These are phyloP conservation scores for Podila horticola DNA, from an alignment of 192 early-diverging fungal species.

Conservation along the genomic window DNA sequence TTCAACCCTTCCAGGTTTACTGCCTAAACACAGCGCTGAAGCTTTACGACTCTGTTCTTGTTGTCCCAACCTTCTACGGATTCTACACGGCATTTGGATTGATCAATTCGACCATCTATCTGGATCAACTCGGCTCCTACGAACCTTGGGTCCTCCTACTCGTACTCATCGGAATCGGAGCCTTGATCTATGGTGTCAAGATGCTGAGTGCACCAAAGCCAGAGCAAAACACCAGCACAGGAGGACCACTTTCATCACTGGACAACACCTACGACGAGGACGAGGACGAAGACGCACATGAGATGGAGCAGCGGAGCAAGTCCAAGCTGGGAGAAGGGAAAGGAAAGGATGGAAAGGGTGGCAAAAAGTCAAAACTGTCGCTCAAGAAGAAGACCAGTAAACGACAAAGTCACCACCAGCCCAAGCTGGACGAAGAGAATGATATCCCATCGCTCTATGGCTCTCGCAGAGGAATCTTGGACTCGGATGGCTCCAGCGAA, in stretches of 20 bases:
- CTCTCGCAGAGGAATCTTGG: conserved; percentile 36
- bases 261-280: neutral
- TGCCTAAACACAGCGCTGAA: conserved; percentile 68
- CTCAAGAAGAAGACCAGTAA: conserved; percentile 22
- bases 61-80: conserved; percentile 70
- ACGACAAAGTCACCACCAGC: conserved; percentile 18
- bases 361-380: conserved; percentile 12
- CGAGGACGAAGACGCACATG: conserved; percentile 12
- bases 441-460: conserved; percentile 35
- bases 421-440: conserved; percentile 24
- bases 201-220: conserved; percentile 59
- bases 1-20: conserved; percentile 55
- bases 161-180: conserved; percentile 60
- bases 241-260: neutral
- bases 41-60: conserved; percentile 65
- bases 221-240: conserved; percentile 1
- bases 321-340: neutral
- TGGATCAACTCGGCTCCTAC: conserved; percentile 61
- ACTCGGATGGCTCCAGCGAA: conserved; percentile 24
- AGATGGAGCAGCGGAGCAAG: conserved; percentile 11
- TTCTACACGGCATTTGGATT: conserved; percentile 66
- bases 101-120: conserved; percentile 68
- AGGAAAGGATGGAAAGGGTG: neutral
- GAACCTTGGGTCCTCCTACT: conserved; percentile 61
- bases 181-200: conserved; percentile 65